Conservation (phyloP, 2,329 filamentous ascomycete species). For the Alternaria longipes region DNA sequence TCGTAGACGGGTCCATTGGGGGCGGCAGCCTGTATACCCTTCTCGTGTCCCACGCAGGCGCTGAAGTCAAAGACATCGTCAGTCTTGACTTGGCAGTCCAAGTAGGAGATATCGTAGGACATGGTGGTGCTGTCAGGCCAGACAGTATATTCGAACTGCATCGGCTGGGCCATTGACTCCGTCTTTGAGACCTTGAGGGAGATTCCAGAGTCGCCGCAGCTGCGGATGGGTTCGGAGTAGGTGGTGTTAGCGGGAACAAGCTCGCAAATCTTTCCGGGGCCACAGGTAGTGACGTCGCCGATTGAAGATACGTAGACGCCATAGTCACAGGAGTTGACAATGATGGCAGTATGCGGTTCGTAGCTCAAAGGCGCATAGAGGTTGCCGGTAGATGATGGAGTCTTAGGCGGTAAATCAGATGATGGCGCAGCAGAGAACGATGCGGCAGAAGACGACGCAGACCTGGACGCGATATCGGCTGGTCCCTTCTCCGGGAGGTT, state of each 20-base stretch:
- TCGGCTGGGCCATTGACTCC: constrained; percentile 4
- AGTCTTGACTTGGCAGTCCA: constrained; percentile 24
- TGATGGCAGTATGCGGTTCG: constrained; percentile 14
- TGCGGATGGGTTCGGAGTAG: constrained; percentile 17
- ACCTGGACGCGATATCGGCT: neutral
- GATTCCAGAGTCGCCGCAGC: constrained; percentile 15
- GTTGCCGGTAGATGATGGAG: neutral
- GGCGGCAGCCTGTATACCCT: constrained; percentile 24
- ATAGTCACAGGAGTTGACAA: constrained; percentile 32
- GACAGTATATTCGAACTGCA: constrained; percentile 30
- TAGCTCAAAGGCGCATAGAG: constrained; percentile 15
- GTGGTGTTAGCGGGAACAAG: constrained; percentile 12
- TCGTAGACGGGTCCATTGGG: constrained; percentile 8
- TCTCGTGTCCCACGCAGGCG: constrained; percentile 22
- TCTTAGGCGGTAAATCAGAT: neutral
- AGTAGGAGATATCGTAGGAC: constrained; percentile 27
- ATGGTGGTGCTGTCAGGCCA: constrained; percentile 15
- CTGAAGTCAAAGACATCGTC: constrained; percentile 14
- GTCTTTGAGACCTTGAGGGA: constrained; percentile 25
- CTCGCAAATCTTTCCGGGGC: neutral
- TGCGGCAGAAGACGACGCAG: neutral
- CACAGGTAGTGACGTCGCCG: constrained; percentile 14
- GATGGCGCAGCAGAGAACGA: neutral
- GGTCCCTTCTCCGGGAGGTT: neutral
- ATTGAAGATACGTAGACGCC: constrained; percentile 27